A percentile compares a stretch with the other conserved stretches of the same genome.
These are phyloP conservation scores for Trametes cinnabarina DNA, from an alignment of 768 basidiomycete genomes.

Conservation along the genomic window DNA sequence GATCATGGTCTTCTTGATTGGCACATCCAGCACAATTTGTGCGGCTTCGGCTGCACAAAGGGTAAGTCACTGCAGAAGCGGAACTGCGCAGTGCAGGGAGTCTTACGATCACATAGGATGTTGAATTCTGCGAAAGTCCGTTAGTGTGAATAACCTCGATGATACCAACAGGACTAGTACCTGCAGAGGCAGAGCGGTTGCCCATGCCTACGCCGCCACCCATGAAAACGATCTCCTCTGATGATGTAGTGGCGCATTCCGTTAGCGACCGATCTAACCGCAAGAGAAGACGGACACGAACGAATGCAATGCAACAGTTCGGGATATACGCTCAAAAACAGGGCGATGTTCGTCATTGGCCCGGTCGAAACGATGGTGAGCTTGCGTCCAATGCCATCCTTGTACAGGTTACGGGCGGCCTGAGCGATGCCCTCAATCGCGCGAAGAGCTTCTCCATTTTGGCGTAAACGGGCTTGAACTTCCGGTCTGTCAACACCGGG, in stretches of 20 bases:
- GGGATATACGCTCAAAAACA: conserved; percentile 42
- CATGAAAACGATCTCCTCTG: conserved; percentile 80
- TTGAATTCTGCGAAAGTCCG: conserved; percentile 83
- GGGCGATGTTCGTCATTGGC: conserved; percentile 76
- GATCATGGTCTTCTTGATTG: conserved; percentile 71
- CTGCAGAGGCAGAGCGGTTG: conserved; percentile 75
- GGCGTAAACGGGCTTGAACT: conserved; percentile 49
- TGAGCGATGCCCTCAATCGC: conserved; percentile 71
- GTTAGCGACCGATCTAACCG: too few species aligned
- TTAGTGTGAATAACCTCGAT: too few species aligned
- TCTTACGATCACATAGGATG: conserved; percentile 77
- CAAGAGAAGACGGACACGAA: conserved; percentile 11
- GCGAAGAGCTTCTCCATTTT: conserved; percentile 41
- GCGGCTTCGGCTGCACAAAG: conserved; percentile 65
- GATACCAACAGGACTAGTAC: too few species aligned
- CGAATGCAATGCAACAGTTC: conserved; percentile 50
- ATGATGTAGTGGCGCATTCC: too few species aligned
- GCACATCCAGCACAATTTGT: conserved; percentile 74
- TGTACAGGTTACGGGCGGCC: conserved; percentile 54
- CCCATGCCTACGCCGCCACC: conserved; percentile 87
- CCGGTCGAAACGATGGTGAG: conserved; percentile 74
- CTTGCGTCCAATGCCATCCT: conserved; percentile 54
- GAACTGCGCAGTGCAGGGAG: background rate
- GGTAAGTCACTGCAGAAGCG: background rate
- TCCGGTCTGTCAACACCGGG: conserved; percentile 46